These are phyloP conservation scores for Monilinia laxa DNA, from an alignment of 2,329 filamentous ascomycete genomes.

Conservation along the genomic window DNA sequence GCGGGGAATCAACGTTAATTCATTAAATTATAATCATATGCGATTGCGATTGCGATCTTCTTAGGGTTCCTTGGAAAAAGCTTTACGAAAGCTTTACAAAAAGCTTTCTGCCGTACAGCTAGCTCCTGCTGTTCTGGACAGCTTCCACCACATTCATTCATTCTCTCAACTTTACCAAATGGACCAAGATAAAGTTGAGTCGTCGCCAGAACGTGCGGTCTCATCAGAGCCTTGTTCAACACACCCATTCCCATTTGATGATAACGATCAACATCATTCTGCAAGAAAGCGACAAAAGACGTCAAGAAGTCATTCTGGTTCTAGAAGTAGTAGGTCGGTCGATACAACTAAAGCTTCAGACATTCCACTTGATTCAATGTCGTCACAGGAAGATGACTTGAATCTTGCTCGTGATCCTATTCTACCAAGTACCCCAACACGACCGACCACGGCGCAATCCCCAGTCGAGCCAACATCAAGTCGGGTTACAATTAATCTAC, in stretches of 20 bases:
- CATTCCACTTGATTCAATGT: conserved; percentile 26
- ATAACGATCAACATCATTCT: conserved; percentile 45
- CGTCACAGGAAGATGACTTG: conserved; percentile 33
- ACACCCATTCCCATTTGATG: conserved; percentile 64
- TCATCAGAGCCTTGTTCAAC: conserved; percentile 63
- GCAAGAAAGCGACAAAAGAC: conserved; percentile 62
- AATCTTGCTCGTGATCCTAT: conserved; percentile 39
- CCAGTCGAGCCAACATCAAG: conserved; percentile 51
- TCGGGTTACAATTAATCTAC: conserved; percentile 60
- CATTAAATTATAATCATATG: conserved; percentile 25
- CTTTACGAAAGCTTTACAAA: conserved; percentile 24
- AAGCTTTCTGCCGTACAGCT: conserved; percentile 26
- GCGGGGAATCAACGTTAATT: conserved; percentile 12
- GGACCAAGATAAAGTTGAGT: conserved; percentile 39
- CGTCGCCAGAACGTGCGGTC: conserved; percentile 56
- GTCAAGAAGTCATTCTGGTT: conserved; percentile 56
- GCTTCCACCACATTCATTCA: conserved; percentile 48
- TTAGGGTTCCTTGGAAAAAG: conserved; percentile 24
- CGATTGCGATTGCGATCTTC: conserved; percentile 24
- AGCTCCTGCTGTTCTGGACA: conserved; percentile 24
- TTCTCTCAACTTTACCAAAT: conserved; percentile 44
- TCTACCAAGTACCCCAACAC: conserved; percentile 37
- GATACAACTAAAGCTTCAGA: conserved; percentile 41
- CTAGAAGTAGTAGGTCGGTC: conserved; percentile 53
- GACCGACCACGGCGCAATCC: conserved; percentile 40